Conservation (phyloP, 441 rosid species). For the Eruca vesicaria region DNA sequence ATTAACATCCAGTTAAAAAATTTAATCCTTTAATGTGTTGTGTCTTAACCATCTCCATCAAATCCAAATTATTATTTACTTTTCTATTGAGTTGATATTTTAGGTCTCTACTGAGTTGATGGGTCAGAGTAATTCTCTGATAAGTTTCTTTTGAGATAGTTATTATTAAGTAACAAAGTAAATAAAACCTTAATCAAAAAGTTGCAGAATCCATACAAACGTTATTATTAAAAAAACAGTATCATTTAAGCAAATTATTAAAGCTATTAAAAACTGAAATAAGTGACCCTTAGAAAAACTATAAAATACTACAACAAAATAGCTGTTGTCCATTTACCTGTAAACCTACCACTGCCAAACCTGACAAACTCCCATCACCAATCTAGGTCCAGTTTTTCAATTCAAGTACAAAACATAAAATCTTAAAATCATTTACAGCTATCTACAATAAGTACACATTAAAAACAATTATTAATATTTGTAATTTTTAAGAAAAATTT, state of each 20-base stretch:
- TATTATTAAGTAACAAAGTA: not conserved
- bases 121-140: not conserved
- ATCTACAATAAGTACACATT: not conserved
- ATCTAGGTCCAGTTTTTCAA: slow-evolving; percentile 12
- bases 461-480: not conserved
- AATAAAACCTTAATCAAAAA: not conserved
- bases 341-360: slow-evolving; percentile 35
- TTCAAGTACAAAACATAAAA: slow-evolving; percentile 21
- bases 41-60: not conserved
- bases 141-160: not conserved
- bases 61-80: not conserved
- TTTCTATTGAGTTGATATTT: not conserved
- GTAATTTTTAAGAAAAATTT: not conserved
- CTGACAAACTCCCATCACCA: slow-evolving; percentile 35
- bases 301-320: not conserved
- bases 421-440: slow-evolving; percentile 6
- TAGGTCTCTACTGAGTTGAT: not conserved
- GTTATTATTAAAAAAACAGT: not conserved
- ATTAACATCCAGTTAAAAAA: not conserved
- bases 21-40: not conserved
- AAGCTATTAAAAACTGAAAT: slow-evolving; percentile 4
- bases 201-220: not conserved
- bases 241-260: not conserved
- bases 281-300: not conserved
- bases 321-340: slow-evolving; percentile 35